Evolutionary conservation across 1,139 yeast species (phyloP).

Genomic region (Pichia sp.): DNA sequence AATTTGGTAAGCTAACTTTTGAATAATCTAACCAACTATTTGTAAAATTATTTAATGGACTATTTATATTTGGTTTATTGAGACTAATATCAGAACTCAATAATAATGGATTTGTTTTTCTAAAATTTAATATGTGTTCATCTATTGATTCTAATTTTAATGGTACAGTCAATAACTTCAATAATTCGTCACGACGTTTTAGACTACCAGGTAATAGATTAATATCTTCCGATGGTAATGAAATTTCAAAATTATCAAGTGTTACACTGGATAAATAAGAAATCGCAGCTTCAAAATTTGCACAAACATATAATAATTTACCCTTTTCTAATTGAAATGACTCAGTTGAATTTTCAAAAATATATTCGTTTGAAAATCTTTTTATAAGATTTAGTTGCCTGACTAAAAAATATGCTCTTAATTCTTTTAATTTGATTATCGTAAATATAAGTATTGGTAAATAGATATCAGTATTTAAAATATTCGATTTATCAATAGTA

Average conservation of each 20-base stretch:
- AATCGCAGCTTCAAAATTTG: constrained; percentile 61
- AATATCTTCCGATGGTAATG: constrained; percentile 9
- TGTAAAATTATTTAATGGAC: not conserved
- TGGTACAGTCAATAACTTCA: constrained; percentile 19
- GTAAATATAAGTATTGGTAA: constrained; percentile 50
- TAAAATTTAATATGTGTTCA: constrained; percentile 19
- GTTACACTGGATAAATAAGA: constrained; percentile 46
- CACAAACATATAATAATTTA: constrained; percentile 51
- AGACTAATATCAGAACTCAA: no score
- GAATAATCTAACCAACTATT: constrained; percentile 13
- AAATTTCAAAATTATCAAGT: constrained; percentile 33
- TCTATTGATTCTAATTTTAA: constrained; percentile 25
- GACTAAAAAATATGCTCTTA: constrained; percentile 37
- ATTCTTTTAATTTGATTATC: constrained; percentile 39
- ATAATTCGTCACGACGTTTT: constrained; percentile 7
- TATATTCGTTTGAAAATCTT: constrained; percentile 45
- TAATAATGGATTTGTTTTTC: constrained; percentile 11
- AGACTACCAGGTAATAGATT: constrained; percentile 8
- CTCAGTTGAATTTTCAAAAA: constrained; percentile 23
- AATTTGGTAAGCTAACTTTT: constrained; percentile 22
- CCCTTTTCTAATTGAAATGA: constrained; percentile 33
- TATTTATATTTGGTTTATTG: not conserved
- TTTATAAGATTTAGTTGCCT: constrained; percentile 48
- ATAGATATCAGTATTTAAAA: constrained; percentile 42
- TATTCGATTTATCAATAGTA: constrained; percentile 1